Evolutionary conservation across 2,329 filamentous ascomycete species (phyloP).

Genomic region (Pleurostoma richardsiae): DNA sequence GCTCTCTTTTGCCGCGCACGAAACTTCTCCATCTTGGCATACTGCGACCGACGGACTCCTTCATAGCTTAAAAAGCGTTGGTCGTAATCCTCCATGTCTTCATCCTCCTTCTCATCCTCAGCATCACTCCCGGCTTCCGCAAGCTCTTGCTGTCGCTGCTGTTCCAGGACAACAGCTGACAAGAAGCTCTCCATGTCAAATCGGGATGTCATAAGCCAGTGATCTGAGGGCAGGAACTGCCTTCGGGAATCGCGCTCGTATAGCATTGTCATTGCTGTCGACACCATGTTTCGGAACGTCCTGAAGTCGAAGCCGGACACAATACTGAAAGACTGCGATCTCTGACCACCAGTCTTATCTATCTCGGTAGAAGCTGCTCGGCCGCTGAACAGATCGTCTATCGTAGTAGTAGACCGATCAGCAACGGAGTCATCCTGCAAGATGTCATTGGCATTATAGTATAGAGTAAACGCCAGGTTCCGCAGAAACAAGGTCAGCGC

Average conservation of each 20-base stretch:
- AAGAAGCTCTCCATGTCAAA: slow-evolving; percentile 91
- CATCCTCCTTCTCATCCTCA: slow-evolving; percentile 37
- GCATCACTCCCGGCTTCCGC: slow-evolving; percentile 54
- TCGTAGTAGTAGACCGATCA: neutral
- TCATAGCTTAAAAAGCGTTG: slow-evolving; percentile 31
- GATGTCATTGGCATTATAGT: slow-evolving; percentile 72
- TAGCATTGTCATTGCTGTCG: slow-evolving; percentile 75
- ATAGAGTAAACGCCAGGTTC: slow-evolving; percentile 82
- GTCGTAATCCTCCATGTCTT: slow-evolving; percentile 31
- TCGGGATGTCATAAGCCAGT: slow-evolving; percentile 88
- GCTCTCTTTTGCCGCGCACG: slow-evolving; percentile 61
- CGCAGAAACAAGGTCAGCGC: slow-evolving; percentile 79
- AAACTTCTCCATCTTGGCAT: slow-evolving; percentile 58
- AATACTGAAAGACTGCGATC: slow-evolving; percentile 23
- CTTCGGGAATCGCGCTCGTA: slow-evolving; percentile 91
- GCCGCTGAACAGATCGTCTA: slow-evolving; percentile 4
- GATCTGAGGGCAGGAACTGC: slow-evolving; percentile 73
- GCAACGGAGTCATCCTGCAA: slow-evolving; percentile 14
- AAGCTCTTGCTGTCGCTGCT: slow-evolving; percentile 69
- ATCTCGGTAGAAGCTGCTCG: neutral
- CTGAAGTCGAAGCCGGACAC: slow-evolving; percentile 70
- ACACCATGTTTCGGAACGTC: slow-evolving; percentile 75
- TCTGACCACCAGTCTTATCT: neutral
- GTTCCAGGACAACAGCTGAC: slow-evolving; percentile 78
- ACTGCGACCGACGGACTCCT: slow-evolving; percentile 56